These are phyloP conservation scores for Paraconiothyrium sp. DNA, from an alignment of 2,329 filamentous ascomycete genomes.

Conservation along the genomic window DNA sequence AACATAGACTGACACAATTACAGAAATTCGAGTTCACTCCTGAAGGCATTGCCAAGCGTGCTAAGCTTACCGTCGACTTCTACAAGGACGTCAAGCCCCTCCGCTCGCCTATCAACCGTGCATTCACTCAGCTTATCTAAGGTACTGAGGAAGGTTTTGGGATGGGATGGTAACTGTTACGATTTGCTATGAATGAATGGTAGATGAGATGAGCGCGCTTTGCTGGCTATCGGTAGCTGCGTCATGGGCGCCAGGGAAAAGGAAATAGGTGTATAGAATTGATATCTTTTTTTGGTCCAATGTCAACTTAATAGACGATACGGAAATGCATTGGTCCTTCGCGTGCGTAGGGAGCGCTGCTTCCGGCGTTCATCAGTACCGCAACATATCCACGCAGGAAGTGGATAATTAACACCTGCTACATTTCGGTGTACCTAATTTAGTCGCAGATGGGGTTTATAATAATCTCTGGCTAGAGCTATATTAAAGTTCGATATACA, in stretches of 20 bases:
- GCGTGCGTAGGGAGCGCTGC: no score
- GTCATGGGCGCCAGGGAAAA: not conserved
- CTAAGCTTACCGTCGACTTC: constrained; percentile 90
- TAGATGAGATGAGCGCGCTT: not conserved
- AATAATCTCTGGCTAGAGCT: not conserved
- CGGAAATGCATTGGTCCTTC: not conserved
- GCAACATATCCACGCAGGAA: no score
- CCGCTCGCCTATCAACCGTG: constrained; percentile 94
- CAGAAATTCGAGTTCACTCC: constrained; percentile 99
- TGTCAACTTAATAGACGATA: not conserved
- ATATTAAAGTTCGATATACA: no score
- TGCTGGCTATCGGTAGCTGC: not conserved
- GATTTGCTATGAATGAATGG: constrained; percentile 13
- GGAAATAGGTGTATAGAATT: constrained; percentile 21
- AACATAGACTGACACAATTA: constrained; percentile 54
- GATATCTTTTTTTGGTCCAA: constrained; percentile 15
- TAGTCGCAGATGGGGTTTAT: no score
- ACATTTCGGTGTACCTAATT: no score
- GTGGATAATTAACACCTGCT: no score
- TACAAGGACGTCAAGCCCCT: constrained; percentile 92
- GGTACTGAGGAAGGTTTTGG: constrained; percentile 6
- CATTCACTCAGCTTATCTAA: constrained; percentile 97
- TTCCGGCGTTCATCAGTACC: no score
- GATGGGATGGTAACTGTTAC: constrained; percentile 5
- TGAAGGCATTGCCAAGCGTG: constrained; percentile 95